Evolutionary conservation across 768 basidiomycete species (phyloP).

Genomic region (Boletus coccyginus): DNA sequence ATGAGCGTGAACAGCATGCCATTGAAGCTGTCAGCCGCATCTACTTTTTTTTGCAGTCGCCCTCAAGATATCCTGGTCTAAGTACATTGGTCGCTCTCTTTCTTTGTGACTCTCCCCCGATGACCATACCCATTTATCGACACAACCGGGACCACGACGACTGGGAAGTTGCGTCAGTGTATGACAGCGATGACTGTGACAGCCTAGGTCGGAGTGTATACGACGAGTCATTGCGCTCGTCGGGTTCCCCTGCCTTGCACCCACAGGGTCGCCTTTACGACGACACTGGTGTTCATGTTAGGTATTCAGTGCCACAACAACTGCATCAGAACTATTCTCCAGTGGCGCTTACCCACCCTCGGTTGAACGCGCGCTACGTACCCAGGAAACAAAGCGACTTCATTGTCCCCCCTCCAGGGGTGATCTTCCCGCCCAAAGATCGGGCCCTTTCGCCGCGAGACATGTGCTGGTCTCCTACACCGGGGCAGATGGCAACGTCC

Average conservation of each 20-base stretch:
- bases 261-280: conserved; percentile 4
- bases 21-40: not conserved
- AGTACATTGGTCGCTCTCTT: not conserved
- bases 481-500: not conserved
- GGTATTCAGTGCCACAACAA: conserved; percentile 18
- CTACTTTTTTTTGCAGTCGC: not conserved
- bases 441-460: conserved; percentile 16
- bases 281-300: conserved; percentile 2
- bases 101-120: not conserved
- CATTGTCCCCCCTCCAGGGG: conserved; percentile 26
- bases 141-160: conserved; percentile 24
- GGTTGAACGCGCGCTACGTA: conserved; percentile 8
- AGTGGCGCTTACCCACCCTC: not conserved
- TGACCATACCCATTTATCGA: conserved; percentile 28
- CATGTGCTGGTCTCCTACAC: conserved; percentile 6
- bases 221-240: conserved; percentile 8
- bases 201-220: conserved; percentile 22
- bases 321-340: conserved; percentile 11
- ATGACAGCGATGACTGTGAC: conserved; percentile 29
- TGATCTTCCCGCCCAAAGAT: conserved; percentile 23
- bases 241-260: conserved; percentile 4
- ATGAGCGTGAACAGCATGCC: conserved; percentile 10
- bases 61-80: not conserved
- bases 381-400: conserved; percentile 12
- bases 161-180: conserved; percentile 31